phyloP scores from a whole-genome alignment of 2,329 filamentous ascomycete genomes.

The Aspergillus hortae region DNA sequence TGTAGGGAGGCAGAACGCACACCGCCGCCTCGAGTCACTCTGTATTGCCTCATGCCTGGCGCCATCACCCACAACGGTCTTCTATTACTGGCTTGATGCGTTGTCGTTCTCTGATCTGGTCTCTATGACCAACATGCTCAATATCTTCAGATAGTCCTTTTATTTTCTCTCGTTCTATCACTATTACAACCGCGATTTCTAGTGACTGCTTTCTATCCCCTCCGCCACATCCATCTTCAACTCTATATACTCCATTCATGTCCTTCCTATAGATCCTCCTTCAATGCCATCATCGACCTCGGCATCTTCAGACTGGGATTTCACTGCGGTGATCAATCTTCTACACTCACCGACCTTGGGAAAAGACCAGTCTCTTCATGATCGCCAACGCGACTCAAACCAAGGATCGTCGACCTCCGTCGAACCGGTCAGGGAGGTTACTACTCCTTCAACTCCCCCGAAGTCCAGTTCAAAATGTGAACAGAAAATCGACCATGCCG shows the following conservation, averaged over 20 bases:
- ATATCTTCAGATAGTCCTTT: slow-evolving; percentile 4
- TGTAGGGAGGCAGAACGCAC: slow-evolving; percentile 1
- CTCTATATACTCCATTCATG: not conserved
- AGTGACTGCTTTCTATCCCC: slow-evolving; percentile 7
- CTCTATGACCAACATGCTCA: slow-evolving; percentile 20
- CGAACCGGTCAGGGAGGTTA: slow-evolving; percentile 8
- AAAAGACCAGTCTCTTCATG: slow-evolving; percentile 7
- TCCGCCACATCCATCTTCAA: not conserved
- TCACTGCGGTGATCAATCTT: slow-evolving; percentile 43
- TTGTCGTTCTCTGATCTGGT: slow-evolving; percentile 9
- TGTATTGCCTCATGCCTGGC: slow-evolving; percentile 2
- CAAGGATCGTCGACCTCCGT: slow-evolving; percentile 5
- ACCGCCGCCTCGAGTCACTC: slow-evolving; percentile 17
- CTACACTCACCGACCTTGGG: slow-evolving; percentile 32
- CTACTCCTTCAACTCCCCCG: not conserved
- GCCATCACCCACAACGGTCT: slow-evolving; percentile 3
- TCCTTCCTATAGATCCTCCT: slow-evolving; percentile 6
- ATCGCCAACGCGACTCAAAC: slow-evolving; percentile 11
- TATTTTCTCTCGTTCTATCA: not conserved
- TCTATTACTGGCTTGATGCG: slow-evolving; percentile 9
- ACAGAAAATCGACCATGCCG: slow-evolving; percentile 1
- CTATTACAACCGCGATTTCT: not conserved
- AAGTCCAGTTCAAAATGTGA: not conserved
- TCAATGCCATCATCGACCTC: slow-evolving; percentile 30
- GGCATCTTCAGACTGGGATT: slow-evolving; percentile 41